Percentiles rank a stretch among this genome's conserved stretches.
Evolutionary conservation across 352 stramenopile species (phyloP).

Genomic region (Globisporangium sylvaticum): DNA sequence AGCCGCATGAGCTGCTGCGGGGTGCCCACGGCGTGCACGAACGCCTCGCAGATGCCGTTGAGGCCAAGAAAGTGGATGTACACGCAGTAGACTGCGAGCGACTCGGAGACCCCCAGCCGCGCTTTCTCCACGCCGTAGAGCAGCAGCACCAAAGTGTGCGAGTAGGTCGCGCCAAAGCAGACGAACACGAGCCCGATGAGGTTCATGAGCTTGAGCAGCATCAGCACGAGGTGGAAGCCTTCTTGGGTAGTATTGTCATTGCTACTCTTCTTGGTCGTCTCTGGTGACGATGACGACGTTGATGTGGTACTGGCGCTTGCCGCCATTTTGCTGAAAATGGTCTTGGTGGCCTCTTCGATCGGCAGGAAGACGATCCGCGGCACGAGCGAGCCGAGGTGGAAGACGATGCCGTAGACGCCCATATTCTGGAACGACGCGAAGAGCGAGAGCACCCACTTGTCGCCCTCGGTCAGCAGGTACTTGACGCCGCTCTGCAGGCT

Average conservation of each 20-base stretch:
- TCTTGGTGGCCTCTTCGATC: conserved; percentile 94
- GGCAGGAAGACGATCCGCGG: conserved; percentile 94
- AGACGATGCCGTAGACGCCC: conserved; percentile 95
- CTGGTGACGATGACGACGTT: no score
- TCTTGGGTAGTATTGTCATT: conserved; percentile 23
- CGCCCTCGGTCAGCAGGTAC: conserved; percentile 95
- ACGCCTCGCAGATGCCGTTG: conserved; percentile 96
- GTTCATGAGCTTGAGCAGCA: conserved; percentile 84
- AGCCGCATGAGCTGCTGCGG: conserved; percentile 68
- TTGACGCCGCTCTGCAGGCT: conserved; percentile 95
- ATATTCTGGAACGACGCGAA: conserved; percentile 91
- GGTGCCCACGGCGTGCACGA: conserved; percentile 89
- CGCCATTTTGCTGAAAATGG: conserved; percentile 92
- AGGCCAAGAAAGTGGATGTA: conserved; percentile 94
- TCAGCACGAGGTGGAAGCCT: conserved; percentile 48
- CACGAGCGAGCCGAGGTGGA: conserved; percentile 93
- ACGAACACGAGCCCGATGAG: conserved; percentile 81
- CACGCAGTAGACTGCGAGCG: conserved; percentile 84
- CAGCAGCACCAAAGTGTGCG: conserved; percentile 71
- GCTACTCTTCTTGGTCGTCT: not conserved
- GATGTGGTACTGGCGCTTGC: conserved; percentile 14
- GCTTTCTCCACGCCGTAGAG: conserved; percentile 79
- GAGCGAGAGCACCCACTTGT: conserved; percentile 93
- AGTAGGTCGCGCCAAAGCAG: conserved; percentile 82
- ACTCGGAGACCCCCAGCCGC: conserved; percentile 40